Evolutionary conservation across 106 monocot genomes (phyloP).

Genomic region (Dendrobium huoshanense): DNA sequence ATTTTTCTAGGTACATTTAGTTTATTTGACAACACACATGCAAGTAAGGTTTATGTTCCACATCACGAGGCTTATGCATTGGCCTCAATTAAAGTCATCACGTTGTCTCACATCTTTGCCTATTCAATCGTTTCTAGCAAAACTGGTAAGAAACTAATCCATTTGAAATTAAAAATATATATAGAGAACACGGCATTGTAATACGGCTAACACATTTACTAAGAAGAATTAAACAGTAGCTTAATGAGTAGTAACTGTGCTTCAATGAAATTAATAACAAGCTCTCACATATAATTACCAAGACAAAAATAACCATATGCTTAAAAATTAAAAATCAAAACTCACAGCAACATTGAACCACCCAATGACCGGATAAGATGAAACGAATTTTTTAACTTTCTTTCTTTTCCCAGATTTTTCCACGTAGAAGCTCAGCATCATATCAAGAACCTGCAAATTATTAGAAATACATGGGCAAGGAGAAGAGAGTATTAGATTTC

Average conservation of each 20-base stretch:
- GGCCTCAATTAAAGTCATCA: too few relatives aligned
- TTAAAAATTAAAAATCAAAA: conserved; percentile 4
- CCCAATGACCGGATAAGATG: conserved; percentile 54
- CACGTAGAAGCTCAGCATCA: conserved; percentile 55
- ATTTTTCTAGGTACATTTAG: too few relatives aligned
- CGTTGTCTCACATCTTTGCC: too few relatives aligned
- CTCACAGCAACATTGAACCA: conserved; percentile 88
- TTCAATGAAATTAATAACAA: background rate
- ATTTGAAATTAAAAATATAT: background rate
- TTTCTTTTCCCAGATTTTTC: conserved; percentile 14
- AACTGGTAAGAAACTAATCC: background rate
- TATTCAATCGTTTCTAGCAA: too few relatives aligned
- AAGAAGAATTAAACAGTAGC: background rate
- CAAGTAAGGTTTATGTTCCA: too few relatives aligned
- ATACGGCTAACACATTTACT: background rate
- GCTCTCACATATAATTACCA: background rate
- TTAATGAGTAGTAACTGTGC: background rate
- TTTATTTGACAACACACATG: too few relatives aligned
- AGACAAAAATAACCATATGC: background rate
- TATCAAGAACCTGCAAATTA: conserved; percentile 57
- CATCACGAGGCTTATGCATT: too few relatives aligned
- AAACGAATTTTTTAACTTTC: conserved; percentile 37
- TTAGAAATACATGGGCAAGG: background rate
- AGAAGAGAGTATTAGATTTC: background rate
- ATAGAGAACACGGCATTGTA: too few relatives aligned